These are phyloP conservation scores for Magnusiomyces clavatus DNA, from an alignment of 1,139 yeast genomes.

Conservation along the genomic window DNA sequence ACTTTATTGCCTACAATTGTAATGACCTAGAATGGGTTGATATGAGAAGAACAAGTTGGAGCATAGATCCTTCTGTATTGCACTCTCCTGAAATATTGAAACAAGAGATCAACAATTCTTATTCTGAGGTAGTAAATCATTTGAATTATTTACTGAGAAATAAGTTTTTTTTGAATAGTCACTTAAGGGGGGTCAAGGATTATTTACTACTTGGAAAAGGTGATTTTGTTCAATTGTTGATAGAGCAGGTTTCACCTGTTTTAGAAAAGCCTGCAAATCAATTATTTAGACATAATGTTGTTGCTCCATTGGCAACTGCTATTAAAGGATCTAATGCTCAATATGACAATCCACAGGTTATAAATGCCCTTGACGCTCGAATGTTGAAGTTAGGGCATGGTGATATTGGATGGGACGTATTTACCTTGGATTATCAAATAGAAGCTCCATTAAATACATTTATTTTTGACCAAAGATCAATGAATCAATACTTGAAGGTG, in stretches of 20 bases:
- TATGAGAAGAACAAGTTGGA: constrained; percentile 23
- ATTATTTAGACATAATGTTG: constrained; percentile 58
- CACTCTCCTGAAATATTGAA: constrained; percentile 31
- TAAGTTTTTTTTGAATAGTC: constrained; percentile 45
- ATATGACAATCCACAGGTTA: constrained; percentile 35
- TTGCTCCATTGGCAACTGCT: constrained; percentile 59
- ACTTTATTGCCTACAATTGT: constrained; percentile 60
- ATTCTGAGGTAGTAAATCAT: constrained; percentile 49
- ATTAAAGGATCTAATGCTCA: constrained; percentile 56
- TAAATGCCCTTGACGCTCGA: constrained; percentile 72
- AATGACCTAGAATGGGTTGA: constrained; percentile 54
- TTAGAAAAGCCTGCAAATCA: constrained; percentile 56
- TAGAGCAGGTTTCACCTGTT: constrained; percentile 47
- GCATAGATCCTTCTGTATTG: constrained; percentile 9
- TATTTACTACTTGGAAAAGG: constrained; percentile 66
- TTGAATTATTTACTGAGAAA: constrained; percentile 46
- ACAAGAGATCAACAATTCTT: constrained; percentile 43
- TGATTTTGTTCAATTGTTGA: constrained; percentile 65
- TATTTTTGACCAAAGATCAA: constrained; percentile 32
- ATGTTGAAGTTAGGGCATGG: constrained; percentile 64
- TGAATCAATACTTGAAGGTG: constrained; percentile 63
- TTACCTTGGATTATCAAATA: constrained; percentile 75
- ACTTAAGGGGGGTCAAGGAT: constrained; percentile 54
- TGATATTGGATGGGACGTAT: constrained; percentile 74
- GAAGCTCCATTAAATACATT: constrained; percentile 43